Conservation (phyloP, 257 asterid genomes). For the Galeopsis tetrahit region DNA sequence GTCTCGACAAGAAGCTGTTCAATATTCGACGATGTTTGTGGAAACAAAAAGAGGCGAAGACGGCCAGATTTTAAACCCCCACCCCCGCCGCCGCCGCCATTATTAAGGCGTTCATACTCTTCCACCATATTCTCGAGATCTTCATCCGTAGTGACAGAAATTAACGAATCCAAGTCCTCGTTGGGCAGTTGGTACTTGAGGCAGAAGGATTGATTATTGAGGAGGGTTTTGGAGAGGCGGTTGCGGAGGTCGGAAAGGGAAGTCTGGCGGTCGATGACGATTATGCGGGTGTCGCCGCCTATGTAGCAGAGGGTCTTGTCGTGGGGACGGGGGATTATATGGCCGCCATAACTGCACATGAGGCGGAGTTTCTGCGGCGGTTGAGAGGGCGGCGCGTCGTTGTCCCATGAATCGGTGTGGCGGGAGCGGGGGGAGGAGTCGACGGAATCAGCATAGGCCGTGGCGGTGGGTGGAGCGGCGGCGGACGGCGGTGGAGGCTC, state of each 20-base stretch:
- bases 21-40: conserved; percentile 42
- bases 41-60: conserved; percentile 63
- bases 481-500: conserved; percentile 64
- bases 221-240: conserved; percentile 80
- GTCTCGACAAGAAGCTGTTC: conserved; percentile 55
- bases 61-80: conserved; percentile 49
- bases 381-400: conserved; percentile 45
- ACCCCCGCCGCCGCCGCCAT: conserved; percentile 19
- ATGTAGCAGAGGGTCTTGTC: conserved; percentile 83
- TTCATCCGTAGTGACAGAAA: conserved; percentile 80
- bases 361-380: conserved; percentile 68
- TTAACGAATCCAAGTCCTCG: conserved; percentile 88
- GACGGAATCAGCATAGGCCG: conserved; percentile 50
- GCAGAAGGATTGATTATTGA: conserved; percentile 53
- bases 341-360: conserved; percentile 97
- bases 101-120: conserved; percentile 77
- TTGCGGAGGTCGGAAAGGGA: conserved; percentile 62
- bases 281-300: conserved; percentile 92
- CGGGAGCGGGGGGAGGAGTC: conserved; percentile 79
- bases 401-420: conserved; percentile 70
- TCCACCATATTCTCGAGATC: conserved; percentile 94
- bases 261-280: conserved; percentile 72
- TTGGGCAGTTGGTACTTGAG: conserved; percentile 83
- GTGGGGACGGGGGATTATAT: conserved; percentile 93
- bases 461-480: conserved; percentile 41